Evolutionary conservation across 1,139 yeast genomes (phyloP).

Genomic region (Eremothecium cymbalariae): DNA sequence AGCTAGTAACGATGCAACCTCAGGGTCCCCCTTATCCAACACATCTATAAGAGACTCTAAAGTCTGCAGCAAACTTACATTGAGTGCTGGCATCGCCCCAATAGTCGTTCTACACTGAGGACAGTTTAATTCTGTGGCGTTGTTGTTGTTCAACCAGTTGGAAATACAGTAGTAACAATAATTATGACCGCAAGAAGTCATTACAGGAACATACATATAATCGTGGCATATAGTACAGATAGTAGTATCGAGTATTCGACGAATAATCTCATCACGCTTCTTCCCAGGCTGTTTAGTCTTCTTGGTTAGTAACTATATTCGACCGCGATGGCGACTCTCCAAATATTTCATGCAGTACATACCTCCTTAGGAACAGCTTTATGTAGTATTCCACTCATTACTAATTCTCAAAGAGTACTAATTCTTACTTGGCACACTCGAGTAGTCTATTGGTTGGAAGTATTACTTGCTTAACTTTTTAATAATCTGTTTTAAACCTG

Average conservation of each 20-base stretch:
- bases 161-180: conserved; percentile 26
- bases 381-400: conserved; percentile 10
- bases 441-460: too few species aligned
- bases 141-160: conserved; percentile 25
- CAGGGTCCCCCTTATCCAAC: conserved; percentile 8
- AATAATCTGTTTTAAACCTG: too few species aligned
- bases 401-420: background rate
- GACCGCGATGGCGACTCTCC: too few species aligned
- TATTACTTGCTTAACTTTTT: too few species aligned
- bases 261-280: conserved; percentile 13
- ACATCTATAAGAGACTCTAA: conserved; percentile 17
- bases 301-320: conserved; percentile 1
- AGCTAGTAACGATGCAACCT: conserved; percentile 10
- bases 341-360: too few species aligned
- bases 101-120: conserved; percentile 28
- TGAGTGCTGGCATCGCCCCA: conserved; percentile 21
- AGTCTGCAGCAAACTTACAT: conserved; percentile 23
- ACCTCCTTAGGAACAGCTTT: conserved; percentile 4
- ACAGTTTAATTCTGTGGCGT: conserved; percentile 24
- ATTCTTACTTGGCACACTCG: background rate
- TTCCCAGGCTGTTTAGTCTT: conserved; percentile 2
- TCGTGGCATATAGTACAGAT: conserved; percentile 31
- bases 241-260: conserved; percentile 20
- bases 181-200: conserved; percentile 29
- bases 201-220: conserved; percentile 29